Evolutionary conservation across 768 basidiomycete genomes (phyloP).

Genomic region (Lactifluus piperatus): DNA sequence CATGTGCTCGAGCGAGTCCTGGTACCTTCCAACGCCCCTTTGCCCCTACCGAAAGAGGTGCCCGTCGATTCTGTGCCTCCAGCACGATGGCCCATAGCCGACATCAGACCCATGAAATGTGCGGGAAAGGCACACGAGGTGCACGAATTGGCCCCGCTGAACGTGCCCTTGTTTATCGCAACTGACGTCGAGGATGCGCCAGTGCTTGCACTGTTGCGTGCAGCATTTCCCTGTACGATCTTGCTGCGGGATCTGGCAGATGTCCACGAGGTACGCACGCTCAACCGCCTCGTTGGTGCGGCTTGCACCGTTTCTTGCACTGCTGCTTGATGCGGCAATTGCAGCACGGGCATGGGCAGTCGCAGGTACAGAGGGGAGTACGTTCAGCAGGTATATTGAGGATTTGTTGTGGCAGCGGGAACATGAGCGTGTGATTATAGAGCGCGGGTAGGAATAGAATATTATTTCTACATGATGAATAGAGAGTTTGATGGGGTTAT

Average conservation of each 20-base stretch:
- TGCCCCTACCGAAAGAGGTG: constrained; percentile 20
- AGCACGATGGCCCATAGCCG: neutral
- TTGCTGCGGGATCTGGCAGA: constrained; percentile 36
- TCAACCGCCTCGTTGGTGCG: constrained; percentile 26
- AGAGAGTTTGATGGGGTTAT: neutral
- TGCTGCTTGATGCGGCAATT: constrained; percentile 67
- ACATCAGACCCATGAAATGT: constrained; percentile 28
- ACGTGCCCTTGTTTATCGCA: constrained; percentile 56
- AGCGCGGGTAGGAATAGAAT: constrained; percentile 32
- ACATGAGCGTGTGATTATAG: constrained; percentile 42
- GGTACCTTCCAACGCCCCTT: constrained; percentile 13
- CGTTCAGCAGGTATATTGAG: constrained; percentile 61
- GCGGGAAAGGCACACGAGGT: constrained; percentile 31
- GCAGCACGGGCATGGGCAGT: constrained; percentile 47
- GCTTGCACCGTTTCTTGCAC: constrained; percentile 41
- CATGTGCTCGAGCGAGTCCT: constrained; percentile 5
- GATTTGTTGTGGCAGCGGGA: constrained; percentile 60
- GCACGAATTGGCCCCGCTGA: constrained; percentile 32
- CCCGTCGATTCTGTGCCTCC: constrained; percentile 22
- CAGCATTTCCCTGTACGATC: constrained; percentile 57
- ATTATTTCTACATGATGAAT: no score
- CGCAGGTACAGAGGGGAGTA: constrained; percentile 65
- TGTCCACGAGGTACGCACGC: constrained; percentile 1
- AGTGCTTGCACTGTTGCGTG: constrained; percentile 35
- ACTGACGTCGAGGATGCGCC: constrained; percentile 44